Evolutionary conservation across 768 basidiomycete species (phyloP).

Genomic region (Holtermannia corniformis): DNA sequence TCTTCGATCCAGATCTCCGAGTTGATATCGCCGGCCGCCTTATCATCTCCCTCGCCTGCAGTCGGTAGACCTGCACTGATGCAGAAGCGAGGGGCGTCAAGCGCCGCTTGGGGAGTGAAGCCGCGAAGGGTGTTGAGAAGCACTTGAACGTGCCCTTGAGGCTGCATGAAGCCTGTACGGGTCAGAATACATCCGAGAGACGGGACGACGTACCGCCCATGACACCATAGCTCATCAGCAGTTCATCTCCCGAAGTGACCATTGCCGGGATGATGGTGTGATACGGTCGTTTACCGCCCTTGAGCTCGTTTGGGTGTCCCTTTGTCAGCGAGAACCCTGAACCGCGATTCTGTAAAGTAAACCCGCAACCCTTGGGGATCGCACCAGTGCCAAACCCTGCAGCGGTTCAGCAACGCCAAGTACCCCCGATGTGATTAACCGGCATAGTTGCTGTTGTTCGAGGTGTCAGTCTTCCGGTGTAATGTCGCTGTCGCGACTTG

Average conservation of each 20-base stretch:
- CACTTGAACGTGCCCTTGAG: constrained; percentile 94
- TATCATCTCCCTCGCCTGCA: constrained; percentile 46
- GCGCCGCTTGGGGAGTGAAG: constrained; percentile 73
- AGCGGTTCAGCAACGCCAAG: constrained; percentile 53
- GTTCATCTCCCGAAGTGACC: constrained; percentile 25
- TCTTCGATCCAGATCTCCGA: constrained; percentile 87
- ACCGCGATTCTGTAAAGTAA: constrained; percentile 92
- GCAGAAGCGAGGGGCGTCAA: constrained; percentile 93
- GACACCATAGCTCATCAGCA: constrained; percentile 49
- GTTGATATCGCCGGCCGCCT: constrained; percentile 57
- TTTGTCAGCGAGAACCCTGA: constrained; percentile 68
- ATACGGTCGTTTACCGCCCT: constrained; percentile 78
- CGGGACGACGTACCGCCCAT: constrained; percentile 48
- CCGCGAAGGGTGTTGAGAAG: constrained; percentile 82
- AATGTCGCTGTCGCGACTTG: not conserved
- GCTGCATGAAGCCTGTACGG: constrained; percentile 48
- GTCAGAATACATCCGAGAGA: not conserved
- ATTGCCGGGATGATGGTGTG: constrained; percentile 64
- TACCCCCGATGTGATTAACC: constrained; percentile 26
- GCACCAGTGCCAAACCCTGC: constrained; percentile 85
- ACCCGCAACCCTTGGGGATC: constrained; percentile 86
- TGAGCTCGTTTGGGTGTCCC: constrained; percentile 73
- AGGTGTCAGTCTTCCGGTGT: no score
- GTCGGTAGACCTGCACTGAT: constrained; percentile 77
- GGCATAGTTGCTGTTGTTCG: constrained; percentile 27